These are phyloP conservation scores for Starmera amethionina DNA, from an alignment of 805 yeast genomes.

Conservation along the genomic window DNA sequence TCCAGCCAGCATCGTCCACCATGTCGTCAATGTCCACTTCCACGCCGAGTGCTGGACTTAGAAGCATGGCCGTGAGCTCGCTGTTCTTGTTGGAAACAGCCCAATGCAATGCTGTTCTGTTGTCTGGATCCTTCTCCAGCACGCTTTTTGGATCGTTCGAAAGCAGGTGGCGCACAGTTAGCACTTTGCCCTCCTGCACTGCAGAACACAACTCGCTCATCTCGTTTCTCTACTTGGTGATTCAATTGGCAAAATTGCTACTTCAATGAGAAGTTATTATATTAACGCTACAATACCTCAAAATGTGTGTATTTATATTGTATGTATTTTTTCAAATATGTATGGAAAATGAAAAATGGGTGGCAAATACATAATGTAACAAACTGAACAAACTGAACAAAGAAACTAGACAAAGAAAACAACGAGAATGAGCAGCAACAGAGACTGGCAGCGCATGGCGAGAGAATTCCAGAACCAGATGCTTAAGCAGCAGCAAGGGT, in stretches of 20 bases:
- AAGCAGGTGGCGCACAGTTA: constrained; percentile 41
- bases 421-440: constrained; percentile 19
- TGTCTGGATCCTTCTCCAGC: constrained; percentile 52
- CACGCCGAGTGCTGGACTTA: constrained; percentile 24
- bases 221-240: not conserved
- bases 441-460: constrained; percentile 44
- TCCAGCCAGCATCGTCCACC: constrained; percentile 77
- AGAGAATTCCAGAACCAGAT: constrained; percentile 38
- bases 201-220: constrained; percentile 43
- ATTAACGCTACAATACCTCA: too few relatives aligned
- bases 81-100: constrained; percentile 58
- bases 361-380: too few relatives aligned
- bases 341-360: not conserved
- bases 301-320: too few relatives aligned
- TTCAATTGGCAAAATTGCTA: not conserved
- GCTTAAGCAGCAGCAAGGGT: constrained; percentile 28
- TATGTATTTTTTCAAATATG: too few relatives aligned
- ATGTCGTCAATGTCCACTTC: constrained; percentile 57
- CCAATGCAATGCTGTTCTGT: constrained; percentile 82
- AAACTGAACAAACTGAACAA: not conserved
- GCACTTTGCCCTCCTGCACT: constrained; percentile 48
- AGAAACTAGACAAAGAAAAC: not conserved
- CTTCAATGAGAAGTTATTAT: too few relatives aligned
- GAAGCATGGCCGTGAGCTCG: constrained; percentile 39
- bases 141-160: constrained; percentile 34